Conservation (phyloP, 2,329 filamentous ascomycete species). For the Trichoderma koningii region DNA sequence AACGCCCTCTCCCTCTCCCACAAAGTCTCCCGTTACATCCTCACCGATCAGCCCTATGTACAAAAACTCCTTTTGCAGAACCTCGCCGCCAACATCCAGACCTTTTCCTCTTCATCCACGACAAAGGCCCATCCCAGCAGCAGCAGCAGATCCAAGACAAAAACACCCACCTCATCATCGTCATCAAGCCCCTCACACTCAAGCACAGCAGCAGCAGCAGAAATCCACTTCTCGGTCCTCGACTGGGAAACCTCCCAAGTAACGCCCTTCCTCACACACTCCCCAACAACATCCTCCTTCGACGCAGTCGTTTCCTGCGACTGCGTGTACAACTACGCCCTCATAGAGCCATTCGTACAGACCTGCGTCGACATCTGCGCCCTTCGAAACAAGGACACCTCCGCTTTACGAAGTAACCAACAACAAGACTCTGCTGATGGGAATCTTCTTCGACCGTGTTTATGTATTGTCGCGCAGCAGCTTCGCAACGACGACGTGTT, state of each 20-base stretch:
- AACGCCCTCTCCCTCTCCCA: constrained; percentile 69
- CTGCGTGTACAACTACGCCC: constrained; percentile 90
- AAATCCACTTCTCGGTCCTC: constrained; percentile 60
- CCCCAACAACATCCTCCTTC: constrained; percentile 51
- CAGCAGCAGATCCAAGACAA: not conserved
- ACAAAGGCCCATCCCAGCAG: constrained; percentile 21
- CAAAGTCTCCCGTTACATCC: constrained; percentile 65
- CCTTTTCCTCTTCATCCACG: too few relatives aligned
- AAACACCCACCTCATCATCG: not conserved
- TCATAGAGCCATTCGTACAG: constrained; percentile 79
- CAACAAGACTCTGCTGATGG: too few relatives aligned
- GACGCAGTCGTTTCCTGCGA: constrained; percentile 83
- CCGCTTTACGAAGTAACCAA: constrained; percentile 53
- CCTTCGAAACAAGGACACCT: too few relatives aligned
- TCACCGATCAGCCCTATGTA: constrained; percentile 89
- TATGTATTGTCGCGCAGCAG: constrained; percentile 87
- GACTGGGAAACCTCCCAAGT: constrained; percentile 80
- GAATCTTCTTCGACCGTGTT: constrained; percentile 49
- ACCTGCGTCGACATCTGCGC: constrained; percentile 74
- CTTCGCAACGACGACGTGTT: constrained; percentile 84
- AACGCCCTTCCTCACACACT: constrained; percentile 45
- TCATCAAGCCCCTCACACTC: constrained; percentile 14
- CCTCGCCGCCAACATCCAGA: constrained; percentile 59
- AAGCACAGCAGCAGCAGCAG: not conserved
- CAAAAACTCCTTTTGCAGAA: constrained; percentile 76